These are phyloP conservation scores for Linum tenue DNA, from an alignment of 345 rosid species.

Conservation along the genomic window DNA sequence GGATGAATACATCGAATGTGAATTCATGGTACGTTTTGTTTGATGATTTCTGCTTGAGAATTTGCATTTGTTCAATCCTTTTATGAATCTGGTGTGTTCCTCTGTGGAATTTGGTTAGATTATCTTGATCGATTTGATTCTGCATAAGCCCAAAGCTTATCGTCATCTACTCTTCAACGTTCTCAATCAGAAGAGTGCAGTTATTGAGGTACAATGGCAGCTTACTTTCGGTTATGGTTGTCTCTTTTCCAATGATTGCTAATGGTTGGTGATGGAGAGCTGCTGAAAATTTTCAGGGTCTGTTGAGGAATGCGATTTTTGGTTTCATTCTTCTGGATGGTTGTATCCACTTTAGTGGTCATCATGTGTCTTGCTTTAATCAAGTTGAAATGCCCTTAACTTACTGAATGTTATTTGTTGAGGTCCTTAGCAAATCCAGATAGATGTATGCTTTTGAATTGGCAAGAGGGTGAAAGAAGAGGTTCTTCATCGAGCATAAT, in stretches of 20 bases:
- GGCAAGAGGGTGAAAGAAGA: slow-evolving; percentile 28
- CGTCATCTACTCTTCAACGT: slow-evolving; percentile 68
- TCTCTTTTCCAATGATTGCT: not conserved
- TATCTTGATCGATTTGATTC: slow-evolving; percentile 71
- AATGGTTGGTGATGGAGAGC: not conserved
- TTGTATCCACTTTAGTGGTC: slow-evolving; percentile 47
- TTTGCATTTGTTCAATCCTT: not conserved
- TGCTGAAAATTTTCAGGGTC: slow-evolving; percentile 36
- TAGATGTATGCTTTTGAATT: slow-evolving; percentile 41
- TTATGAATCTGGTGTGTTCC: not conserved
- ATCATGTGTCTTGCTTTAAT: slow-evolving; percentile 4
- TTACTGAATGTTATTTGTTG: not conserved
- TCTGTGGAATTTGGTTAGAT: slow-evolving; percentile 31
- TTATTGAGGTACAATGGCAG: slow-evolving; percentile 37
- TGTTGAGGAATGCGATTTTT: slow-evolving; percentile 49
- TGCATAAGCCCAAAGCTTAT: slow-evolving; percentile 70
- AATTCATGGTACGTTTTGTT: slow-evolving; percentile 46
- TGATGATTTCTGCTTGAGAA: not conserved
- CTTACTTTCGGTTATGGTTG: not conserved
- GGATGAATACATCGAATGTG: slow-evolving; percentile 74
- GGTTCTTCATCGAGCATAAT: slow-evolving; percentile 30
- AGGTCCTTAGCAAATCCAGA: slow-evolving; percentile 49
- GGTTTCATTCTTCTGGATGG: slow-evolving; percentile 64
- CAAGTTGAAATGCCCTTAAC: not conserved
- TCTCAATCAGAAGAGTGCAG: slow-evolving; percentile 32